Percentiles rank a stretch among this genome's conserved stretches.
These are phyloP conservation scores for Smallanthus sonchifolius DNA, from an alignment of 129 eudicot species.

Conservation along the genomic window DNA sequence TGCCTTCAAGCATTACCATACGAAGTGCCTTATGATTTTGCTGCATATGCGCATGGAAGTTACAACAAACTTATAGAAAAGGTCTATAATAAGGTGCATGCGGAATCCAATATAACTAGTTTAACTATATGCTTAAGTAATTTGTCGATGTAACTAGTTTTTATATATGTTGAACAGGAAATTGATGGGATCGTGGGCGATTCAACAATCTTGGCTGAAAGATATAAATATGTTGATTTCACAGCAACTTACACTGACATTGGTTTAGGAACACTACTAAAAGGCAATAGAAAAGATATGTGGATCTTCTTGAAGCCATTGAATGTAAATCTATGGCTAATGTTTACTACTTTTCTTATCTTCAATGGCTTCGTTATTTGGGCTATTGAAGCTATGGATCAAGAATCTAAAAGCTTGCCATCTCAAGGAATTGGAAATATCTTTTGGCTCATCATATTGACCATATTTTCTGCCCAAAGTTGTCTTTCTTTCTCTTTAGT, in stretches of 20 bases:
- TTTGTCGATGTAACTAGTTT: neutral
- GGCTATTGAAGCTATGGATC: slow-evolving; percentile 31
- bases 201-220: slow-evolving; percentile 32
- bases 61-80: slow-evolving; percentile 30
- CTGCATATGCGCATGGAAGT: slow-evolving; percentile 24
- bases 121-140: neutral
- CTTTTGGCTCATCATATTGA: slow-evolving; percentile 27
- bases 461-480: slow-evolving; percentile 34
- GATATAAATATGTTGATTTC: slow-evolving; percentile 39
- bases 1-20: slow-evolving; percentile 30
- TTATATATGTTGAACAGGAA: slow-evolving; percentile 13
- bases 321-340: slow-evolving; percentile 26
- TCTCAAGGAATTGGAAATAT: slow-evolving; percentile 16
- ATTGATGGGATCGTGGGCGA: slow-evolving; percentile 39
- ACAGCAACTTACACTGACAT: slow-evolving; percentile 37
- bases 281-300: neutral
- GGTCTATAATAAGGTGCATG: slow-evolving; percentile 35
- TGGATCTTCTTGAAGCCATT: slow-evolving; percentile 47
- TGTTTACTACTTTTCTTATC: slow-evolving; percentile 16
- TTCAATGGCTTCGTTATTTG: slow-evolving; percentile 29
- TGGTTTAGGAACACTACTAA: slow-evolving; percentile 28
- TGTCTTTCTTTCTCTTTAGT: slow-evolving; percentile 11
- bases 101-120: neutral
- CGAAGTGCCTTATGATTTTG: slow-evolving; percentile 23
- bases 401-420: slow-evolving; percentile 15